Base-by-base conservation (phyloP, 768 basidiomycete genomes). In the Mycena belliarum region DNA sequence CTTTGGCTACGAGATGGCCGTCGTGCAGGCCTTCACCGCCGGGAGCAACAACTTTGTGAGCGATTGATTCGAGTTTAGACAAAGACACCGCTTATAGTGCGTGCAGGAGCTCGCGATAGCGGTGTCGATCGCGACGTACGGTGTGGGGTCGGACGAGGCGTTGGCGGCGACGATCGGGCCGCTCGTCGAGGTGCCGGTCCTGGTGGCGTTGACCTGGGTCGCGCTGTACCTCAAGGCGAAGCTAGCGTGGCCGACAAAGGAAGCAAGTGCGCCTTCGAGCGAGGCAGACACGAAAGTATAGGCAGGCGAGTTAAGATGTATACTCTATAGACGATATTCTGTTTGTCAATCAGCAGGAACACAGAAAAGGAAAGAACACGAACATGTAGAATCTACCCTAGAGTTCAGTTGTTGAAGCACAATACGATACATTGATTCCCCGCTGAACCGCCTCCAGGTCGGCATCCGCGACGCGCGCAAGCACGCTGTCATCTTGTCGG, bases 61-160 rank as follows among this genome's bases (percentile, higher is more conserved):
- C 14, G 14, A 73, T 29, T 20, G 23, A 24, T n/a, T n/a, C 16
- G 14, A 28, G 18, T 45, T 33, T 51, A 3, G 12, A 12, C 21
- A 49, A 18, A n/a, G 15, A 20, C 20, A 45, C 9, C 35, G 37
- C 1, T 7, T 20, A n/a, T n/a, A 24, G 41, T 32, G n/a, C n/a
- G n/a, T n/a, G 21, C 66, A 88, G 81, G 90, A 93, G 73, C 79
- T 93, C 0, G 90, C 92, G 0, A 94, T 94, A 51, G 91, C 93
- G 0, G 86, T 93, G 1, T 80, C 86, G 4, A 87, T 92, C 38
- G 86, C 89, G 0, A 83, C 87, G 0, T 94, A 86, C 70, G 91
- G 93, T 4, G 83, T 88, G 6, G 79, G 84, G 6, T 91, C 89
- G 0, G 84, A 88, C 52, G 86, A 94, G 71, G 91, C 89, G 0